Evolutionary conservation across 2,329 filamentous ascomycete genomes (phyloP).

Genomic region (Sclerotinia minor): DNA sequence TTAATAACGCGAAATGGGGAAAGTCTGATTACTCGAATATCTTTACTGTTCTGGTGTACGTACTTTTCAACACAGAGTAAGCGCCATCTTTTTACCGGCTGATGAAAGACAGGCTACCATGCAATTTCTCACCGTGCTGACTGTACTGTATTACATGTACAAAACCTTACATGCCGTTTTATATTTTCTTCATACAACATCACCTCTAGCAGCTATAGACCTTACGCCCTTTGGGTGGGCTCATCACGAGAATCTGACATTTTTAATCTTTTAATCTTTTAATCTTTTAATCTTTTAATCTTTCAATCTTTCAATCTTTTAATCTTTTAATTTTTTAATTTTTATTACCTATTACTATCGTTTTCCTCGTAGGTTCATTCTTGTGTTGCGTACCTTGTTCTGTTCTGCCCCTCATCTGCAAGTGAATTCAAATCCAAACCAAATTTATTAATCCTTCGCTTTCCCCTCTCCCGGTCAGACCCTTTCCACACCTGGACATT

Average conservation of each 20-base stretch:
- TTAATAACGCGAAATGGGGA: background rate
- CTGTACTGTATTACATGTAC: conserved; percentile 18
- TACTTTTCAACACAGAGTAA: background rate
- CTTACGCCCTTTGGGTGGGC: background rate
- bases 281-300: too few relatives aligned
- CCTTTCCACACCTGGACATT: background rate
- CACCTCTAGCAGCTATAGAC: too few relatives aligned
- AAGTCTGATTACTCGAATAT: too few relatives aligned
- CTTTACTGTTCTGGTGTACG: too few relatives aligned
- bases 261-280: too few relatives aligned
- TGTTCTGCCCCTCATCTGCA: background rate
- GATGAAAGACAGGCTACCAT: background rate
- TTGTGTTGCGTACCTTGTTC: background rate
- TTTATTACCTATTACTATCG: too few relatives aligned
- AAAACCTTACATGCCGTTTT: too few relatives aligned
- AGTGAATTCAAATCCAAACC: background rate
- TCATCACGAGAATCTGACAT: conserved; percentile 9
- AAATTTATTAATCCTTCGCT: conserved; percentile 3
- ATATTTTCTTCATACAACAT: background rate
- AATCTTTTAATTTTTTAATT: too few relatives aligned
- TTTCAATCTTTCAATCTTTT: too few relatives aligned
- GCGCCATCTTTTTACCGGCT: background rate
- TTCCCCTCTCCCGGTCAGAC: background rate
- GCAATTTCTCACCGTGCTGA: background rate
- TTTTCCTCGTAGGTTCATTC: background rate